Base-by-base conservation (phyloP, 495 filamentous ascomycete genomes). In the Margaritispora aquatica region DNA sequence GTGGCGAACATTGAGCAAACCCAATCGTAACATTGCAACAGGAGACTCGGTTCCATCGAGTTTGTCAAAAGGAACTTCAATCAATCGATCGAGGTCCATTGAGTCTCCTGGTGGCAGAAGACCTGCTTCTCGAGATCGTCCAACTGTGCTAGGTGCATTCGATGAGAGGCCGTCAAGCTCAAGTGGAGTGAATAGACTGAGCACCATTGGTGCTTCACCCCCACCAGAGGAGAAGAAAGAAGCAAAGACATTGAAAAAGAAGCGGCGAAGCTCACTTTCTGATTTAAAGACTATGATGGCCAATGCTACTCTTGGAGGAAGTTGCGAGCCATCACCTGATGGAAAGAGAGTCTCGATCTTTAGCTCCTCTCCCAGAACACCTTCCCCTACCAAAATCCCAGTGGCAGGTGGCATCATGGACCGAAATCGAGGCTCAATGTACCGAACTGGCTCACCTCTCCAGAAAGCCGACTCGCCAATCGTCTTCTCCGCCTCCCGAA, bases 1-100 rank as follows among this genome's bases (percentile, higher is more conserved):
- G 26, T 89, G 92, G 82, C 84, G 94, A 59, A 95, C 84, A 1
- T 72, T 97, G 60, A 96, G 92, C 75, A 98, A 98, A 73, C 87
- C 84, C 66, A 84, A 81, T 54, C 78, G 80, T 31, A 73, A 75
- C 44, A 71, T 75, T 66, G 83, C 75, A 11, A 73, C 80, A 13
- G 78, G 74, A 2, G 85, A 87, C 56, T 71, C 65, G 55, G 54
- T 76, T 44, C 71, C 77, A 24, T 70, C 73, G 26, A 90, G 80
- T 58, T 70, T 86, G 22, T 79, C 84, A 0, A 90, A 84, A 68
- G 38, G 38, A 8, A 48, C 26, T 2, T 82, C 83, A 17, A 72
- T 94, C 44, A 76, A 81, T 49, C 82, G 92, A 48, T 93, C 92
- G 11, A 89, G 84, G 64, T 96, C 92, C 0, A 89, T 88, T 26